phyloP scores from a whole-genome alignment of 805 yeast genomes.

The Kuraishia floccosa region DNA sequence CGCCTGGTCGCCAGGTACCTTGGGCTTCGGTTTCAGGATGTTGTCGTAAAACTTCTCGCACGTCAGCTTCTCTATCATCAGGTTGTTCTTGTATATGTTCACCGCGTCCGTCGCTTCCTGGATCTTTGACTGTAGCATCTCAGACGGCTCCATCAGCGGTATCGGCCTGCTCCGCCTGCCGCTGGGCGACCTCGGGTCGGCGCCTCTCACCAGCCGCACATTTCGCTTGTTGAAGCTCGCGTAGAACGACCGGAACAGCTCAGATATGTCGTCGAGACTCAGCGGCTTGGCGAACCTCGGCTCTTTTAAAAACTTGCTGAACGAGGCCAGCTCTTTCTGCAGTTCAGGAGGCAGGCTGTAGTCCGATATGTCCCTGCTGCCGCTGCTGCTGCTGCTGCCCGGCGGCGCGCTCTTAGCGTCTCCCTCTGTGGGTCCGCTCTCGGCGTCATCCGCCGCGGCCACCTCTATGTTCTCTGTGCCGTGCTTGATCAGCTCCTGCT shows the following conservation, averaged over 20 bases:
- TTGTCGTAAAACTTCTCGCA: constrained; percentile 21
- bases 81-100: constrained; percentile 13
- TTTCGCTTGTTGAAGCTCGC: constrained; percentile 12
- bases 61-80: constrained; percentile 17
- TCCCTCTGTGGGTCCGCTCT: no score
- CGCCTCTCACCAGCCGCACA: constrained; percentile 8
- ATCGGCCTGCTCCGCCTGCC: constrained; percentile 1
- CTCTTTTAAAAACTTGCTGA: constrained; percentile 18
- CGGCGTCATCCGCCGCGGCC: not conserved
- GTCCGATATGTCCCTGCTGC: constrained; percentile 6
- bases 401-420: no score
- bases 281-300: constrained; percentile 23
- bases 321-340: constrained; percentile 12
- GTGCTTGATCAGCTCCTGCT: constrained; percentile 8
- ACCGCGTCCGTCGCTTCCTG: constrained; percentile 6
- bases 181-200: constrained; percentile 3
- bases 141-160: constrained; percentile 5
- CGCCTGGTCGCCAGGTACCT: constrained; percentile 16
- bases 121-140: constrained; percentile 2
- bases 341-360: constrained; percentile 15
- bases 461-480: not conserved
- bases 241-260: constrained; percentile 21
- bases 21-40: constrained; percentile 19
- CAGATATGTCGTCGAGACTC: constrained; percentile 21
- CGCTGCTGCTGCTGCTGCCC: not conserved